Evolutionary conservation across 1,139 yeast species (phyloP).

Genomic region (Eremothecium coryli): DNA sequence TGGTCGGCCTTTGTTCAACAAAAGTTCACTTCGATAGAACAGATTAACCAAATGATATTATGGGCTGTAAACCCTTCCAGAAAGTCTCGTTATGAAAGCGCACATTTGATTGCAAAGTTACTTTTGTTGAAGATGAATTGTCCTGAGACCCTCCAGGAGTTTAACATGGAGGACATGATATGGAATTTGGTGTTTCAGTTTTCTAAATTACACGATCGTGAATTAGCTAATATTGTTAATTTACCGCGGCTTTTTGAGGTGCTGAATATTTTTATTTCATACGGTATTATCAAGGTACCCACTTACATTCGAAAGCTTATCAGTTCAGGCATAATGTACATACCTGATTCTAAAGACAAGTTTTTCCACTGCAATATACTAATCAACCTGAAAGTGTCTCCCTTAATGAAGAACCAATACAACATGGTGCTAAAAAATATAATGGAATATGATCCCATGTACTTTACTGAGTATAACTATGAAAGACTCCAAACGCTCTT

Average conservation of each 20-base stretch:
- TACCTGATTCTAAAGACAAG: slow-evolving; percentile 32
- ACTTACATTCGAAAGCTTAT: slow-evolving; percentile 68
- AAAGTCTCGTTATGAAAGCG: slow-evolving; percentile 25
- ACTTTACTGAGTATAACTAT: slow-evolving; percentile 22
- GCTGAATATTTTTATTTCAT: slow-evolving; percentile 25
- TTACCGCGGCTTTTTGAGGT: slow-evolving; percentile 19
- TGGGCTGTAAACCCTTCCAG: slow-evolving; percentile 30
- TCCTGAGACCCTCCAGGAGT: slow-evolving; percentile 25
- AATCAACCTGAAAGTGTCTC: slow-evolving; percentile 32
- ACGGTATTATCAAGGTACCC: slow-evolving; percentile 39
- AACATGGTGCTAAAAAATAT: slow-evolving; percentile 34
- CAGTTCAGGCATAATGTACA: slow-evolving; percentile 72
- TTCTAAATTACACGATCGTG: slow-evolving; percentile 20
- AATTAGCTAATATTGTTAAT: slow-evolving; percentile 11
- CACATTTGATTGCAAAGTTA: slow-evolving; percentile 26
- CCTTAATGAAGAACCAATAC: slow-evolving; percentile 32
- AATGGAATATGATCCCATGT: slow-evolving; percentile 25
- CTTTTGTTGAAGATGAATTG: slow-evolving; percentile 25
- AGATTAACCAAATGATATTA: slow-evolving; percentile 24
- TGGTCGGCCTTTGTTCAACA: slow-evolving; percentile 28
- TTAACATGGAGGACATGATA: slow-evolving; percentile 26
- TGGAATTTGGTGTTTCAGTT: slow-evolving; percentile 29
- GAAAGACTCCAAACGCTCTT: slow-evolving; percentile 19
- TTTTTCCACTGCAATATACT: slow-evolving; percentile 30
- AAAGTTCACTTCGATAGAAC: slow-evolving; percentile 17